These are phyloP conservation scores for Dictyostelium citrinum DNA, from an alignment of 78 protist species.

Conservation along the genomic window DNA sequence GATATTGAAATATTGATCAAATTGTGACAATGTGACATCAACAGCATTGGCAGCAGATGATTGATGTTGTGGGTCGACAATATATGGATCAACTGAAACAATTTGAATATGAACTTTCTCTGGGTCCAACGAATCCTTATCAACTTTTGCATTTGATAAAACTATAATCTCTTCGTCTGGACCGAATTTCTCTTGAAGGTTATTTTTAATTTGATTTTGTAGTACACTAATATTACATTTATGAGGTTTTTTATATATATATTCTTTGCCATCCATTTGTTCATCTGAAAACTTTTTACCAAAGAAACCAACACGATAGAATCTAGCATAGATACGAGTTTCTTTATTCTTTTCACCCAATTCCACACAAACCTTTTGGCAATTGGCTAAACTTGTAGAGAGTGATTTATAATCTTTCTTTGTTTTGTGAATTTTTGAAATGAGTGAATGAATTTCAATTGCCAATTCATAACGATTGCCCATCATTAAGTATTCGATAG, in stretches of 20 bases:
- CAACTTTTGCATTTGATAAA: conserved; percentile 44
- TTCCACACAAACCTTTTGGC: conserved; percentile 15
- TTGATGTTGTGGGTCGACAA: not conserved
- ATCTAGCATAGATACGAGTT: conserved; percentile 52
- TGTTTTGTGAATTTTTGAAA: conserved; percentile 36
- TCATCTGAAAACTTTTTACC: conserved; percentile 33
- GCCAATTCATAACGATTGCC: conserved; percentile 71
- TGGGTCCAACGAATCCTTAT: not conserved
- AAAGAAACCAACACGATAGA: conserved; percentile 70
- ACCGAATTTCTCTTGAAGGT: conserved; percentile 49
- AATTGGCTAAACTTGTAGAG: not conserved
- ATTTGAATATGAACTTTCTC: conserved; percentile 67
- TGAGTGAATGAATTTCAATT: conserved; percentile 54
- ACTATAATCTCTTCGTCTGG: not conserved
- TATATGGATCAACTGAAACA: conserved; percentile 44
- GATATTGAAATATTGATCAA: conserved; percentile 63
- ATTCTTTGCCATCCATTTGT: conserved; percentile 67
- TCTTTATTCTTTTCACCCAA: conserved; percentile 56
- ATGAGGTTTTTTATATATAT: conserved; percentile 76
- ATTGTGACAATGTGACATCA: not conserved
- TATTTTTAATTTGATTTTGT: conserved; percentile 36
- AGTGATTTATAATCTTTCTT: conserved; percentile 52
- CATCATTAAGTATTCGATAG: not conserved
- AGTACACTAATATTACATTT: conserved; percentile 9
- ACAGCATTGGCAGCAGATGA: not conserved